A percentile compares a stretch with the other conserved stretches of the same genome.
Conservation (phyloP, 2,329 filamentous ascomycete genomes). For the Arthrobotrys entomopaga region DNA sequence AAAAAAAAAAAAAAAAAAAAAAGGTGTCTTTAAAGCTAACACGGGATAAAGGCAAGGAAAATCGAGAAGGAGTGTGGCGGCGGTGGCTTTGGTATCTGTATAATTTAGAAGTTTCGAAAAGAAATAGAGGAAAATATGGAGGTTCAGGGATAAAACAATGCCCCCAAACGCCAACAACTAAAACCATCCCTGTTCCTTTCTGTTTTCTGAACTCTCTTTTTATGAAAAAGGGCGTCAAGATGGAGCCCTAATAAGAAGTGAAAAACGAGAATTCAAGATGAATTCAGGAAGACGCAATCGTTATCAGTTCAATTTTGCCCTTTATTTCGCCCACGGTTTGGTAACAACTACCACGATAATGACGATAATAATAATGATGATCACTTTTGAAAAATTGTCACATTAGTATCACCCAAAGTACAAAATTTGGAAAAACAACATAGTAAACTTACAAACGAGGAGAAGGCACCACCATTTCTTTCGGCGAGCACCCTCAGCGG, state of each 20-base stretch:
- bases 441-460: slow-evolving; percentile 44
- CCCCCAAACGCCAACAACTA: slow-evolving; percentile 17
- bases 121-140: slow-evolving; percentile 14
- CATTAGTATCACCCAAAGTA: slow-evolving; percentile 19
- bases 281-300: slow-evolving; percentile 6
- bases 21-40: background rate
- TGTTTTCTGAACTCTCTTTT: slow-evolving; percentile 9
- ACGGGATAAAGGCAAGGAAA: too few relatives aligned
- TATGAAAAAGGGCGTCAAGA: slow-evolving; percentile 4
- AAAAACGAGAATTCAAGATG: slow-evolving; percentile 1
- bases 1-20: background rate
- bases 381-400: slow-evolving; percentile 37
- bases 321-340: slow-evolving; percentile 54
- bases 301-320: slow-evolving; percentile 8
- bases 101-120: slow-evolving; percentile 5
- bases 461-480: slow-evolving; percentile 73
- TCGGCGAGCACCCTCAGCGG: slow-evolving; percentile 74
- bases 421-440: background rate
- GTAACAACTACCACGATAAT: slow-evolving; percentile 56
- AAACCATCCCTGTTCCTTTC: slow-evolving; percentile 13
- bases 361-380: slow-evolving; percentile 56
- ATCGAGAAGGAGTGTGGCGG: slow-evolving; percentile 27
- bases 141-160: slow-evolving; percentile 20
- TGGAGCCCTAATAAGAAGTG: background rate
- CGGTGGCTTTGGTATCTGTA: slow-evolving; percentile 29